Evolutionary conservation across 768 basidiomycete genomes (phyloP).

Genomic region (Pleurotus pulmonarius): DNA sequence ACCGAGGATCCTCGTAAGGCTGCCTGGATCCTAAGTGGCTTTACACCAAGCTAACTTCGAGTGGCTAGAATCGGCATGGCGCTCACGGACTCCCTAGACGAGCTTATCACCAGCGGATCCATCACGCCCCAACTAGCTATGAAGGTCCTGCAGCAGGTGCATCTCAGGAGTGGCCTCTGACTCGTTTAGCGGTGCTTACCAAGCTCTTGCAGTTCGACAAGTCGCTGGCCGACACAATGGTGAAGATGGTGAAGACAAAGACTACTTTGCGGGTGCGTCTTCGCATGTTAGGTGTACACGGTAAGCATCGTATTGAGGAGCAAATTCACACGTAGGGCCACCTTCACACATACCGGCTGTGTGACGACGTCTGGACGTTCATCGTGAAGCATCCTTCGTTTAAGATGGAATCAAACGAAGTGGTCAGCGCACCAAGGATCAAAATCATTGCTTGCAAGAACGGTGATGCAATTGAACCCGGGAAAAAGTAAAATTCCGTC

Average conservation of each 20-base stretch:
- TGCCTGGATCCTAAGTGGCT: neutral
- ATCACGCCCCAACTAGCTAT: constrained; percentile 99
- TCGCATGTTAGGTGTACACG: neutral
- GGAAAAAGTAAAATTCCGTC: constrained; percentile 55
- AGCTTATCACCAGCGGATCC: constrained; percentile 93
- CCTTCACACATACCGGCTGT: constrained; percentile 86
- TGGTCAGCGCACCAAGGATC: constrained; percentile 71
- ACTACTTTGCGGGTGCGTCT: constrained; percentile 79
- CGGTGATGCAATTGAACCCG: constrained; percentile 80
- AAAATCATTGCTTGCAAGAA: constrained; percentile 99
- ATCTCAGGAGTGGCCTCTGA: constrained; percentile 9
- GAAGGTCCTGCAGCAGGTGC: constrained; percentile 95
- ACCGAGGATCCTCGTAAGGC: constrained; percentile 86
- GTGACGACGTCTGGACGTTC: constrained; percentile 99
- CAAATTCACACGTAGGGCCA: constrained; percentile 56
- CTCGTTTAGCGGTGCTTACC: neutral
- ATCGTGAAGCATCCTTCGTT: constrained; percentile 90
- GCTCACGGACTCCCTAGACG: constrained; percentile 96
- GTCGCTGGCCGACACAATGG: constrained; percentile 87
- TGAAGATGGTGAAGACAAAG: constrained; percentile 93
- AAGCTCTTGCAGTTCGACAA: constrained; percentile 79
- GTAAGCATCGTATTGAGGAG: neutral
- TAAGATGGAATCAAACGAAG: constrained; percentile 92
- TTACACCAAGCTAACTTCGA: neutral
- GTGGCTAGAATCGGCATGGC: constrained; percentile 89